Base-by-base conservation (phyloP, 768 basidiomycete species). In the Vishniacozyma victoriae region DNA sequence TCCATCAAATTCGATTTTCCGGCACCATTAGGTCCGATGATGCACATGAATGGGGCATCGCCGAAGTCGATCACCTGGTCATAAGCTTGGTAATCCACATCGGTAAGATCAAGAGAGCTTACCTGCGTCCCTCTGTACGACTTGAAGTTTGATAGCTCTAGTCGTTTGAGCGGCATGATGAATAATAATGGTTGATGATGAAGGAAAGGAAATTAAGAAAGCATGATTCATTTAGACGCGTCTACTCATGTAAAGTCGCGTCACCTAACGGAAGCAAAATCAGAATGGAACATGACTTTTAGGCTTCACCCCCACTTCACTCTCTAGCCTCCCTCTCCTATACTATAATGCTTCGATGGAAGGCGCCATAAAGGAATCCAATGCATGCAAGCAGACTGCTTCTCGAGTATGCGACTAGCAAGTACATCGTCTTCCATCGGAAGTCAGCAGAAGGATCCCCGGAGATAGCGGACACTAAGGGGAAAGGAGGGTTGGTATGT, bases 1-100 rank as follows among this genome's bases (percentile, higher is more conserved):
- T 99, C 95, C 95, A 97, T 97, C 47, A 97, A 81, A 71, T 99
- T 99, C 9, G 90, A 93, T 70, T 99, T 97, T 51, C 95, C 95
- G 0, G 93, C 90, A 48, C 95, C 93, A 84, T 99, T 97, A 27
- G 95, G 93, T 18, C 95, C 95, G 60, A 99, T 96, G 46, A 96
- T 79, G 11, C 89, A 93, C 0, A 93, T 92, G 74, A 99, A 99
- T 64, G 84, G 60, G 5, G 68, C 61, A 59, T 67, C 64, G 23
- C 70, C 70, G 39, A 72, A 64, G 29, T 65, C 62, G 40, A 72
- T 72, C n/a, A 67, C 82, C 75, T 80, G 82, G 76, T 92, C 91
- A n/a, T 29, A 25, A 47, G 35, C 29, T 13, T 11, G 11, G n/a
- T 9, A 1, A 18, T 9, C 64, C 7, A 16, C 18, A 1, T 74